Evolutionary conservation across 371 early-diverging fungal species (phyloP).

Genomic region (Mucor sp.): DNA sequence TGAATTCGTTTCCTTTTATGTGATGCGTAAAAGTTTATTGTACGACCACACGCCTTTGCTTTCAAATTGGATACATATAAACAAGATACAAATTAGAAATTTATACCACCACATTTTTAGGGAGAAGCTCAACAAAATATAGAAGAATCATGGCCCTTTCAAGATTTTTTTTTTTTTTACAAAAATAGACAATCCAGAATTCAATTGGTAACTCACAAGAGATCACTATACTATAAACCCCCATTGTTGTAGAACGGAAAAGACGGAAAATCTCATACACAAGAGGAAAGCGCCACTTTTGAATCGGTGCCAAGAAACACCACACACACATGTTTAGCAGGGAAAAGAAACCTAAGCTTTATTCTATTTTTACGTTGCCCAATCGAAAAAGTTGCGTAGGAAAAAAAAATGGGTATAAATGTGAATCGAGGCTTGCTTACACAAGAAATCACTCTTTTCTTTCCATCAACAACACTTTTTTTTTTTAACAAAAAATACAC

Average conservation of each 20-base stretch:
- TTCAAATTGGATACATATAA: neutral
- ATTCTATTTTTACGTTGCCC: neutral
- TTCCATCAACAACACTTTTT: neutral
- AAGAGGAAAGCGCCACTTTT: neutral
- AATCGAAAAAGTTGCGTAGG: neutral
- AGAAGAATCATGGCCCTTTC: neutral
- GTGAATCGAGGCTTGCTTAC: neutral
- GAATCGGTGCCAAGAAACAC: neutral
- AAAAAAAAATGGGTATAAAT: neutral
- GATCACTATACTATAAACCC: neutral
- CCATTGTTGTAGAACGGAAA: neutral
- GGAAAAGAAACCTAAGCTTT: neutral
- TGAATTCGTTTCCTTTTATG: neutral
- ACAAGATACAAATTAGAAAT: neutral
- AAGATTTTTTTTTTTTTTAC: neutral
- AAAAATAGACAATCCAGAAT: neutral
- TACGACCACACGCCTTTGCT: neutral
- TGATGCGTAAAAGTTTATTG: neutral
- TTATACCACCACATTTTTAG: neutral
- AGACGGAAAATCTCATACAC: neutral
- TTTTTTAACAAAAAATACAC: neutral
- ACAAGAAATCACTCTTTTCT: neutral
- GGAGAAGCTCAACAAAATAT: neutral
- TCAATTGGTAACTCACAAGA: neutral
- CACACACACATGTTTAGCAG: neutral